Conservation (phyloP, 2,329 filamentous ascomycete species). For the Penicillium sp. region DNA sequence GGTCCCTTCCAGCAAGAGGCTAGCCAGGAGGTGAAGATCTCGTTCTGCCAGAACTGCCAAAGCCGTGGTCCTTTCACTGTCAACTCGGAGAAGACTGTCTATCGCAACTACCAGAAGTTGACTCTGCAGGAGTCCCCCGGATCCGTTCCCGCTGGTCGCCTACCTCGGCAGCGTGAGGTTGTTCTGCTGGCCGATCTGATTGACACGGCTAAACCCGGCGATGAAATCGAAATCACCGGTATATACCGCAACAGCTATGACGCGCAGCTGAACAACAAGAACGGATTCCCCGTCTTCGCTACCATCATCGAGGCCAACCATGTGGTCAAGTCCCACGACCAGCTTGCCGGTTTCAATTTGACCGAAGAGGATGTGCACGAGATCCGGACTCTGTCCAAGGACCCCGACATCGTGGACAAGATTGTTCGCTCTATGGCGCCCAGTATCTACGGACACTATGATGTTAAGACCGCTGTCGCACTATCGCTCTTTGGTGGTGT, state of each 20-base stretch:
- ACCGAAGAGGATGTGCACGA: constrained; percentile 92
- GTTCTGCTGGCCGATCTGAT: constrained; percentile 97
- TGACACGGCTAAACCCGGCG: constrained; percentile 91
- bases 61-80: constrained; percentile 91
- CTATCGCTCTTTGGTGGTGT: constrained; percentile 94
- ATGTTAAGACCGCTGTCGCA: constrained; percentile 96
- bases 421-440: constrained; percentile 91
- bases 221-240: constrained; percentile 95
- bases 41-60: constrained; percentile 95
- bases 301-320: constrained; percentile 98
- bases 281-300: constrained; percentile 96
- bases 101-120: constrained; percentile 97
- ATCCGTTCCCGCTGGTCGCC: constrained; percentile 90
- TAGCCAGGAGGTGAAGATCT: constrained; percentile 92
- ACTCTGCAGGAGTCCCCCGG: constrained; percentile 96
- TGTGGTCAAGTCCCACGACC: constrained; percentile 93
- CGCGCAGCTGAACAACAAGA: constrained; percentile 95
- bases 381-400: constrained; percentile 82
- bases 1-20: constrained; percentile 98
- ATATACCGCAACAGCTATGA: constrained; percentile 99
- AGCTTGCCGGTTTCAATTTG: constrained; percentile 91
- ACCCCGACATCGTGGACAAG: constrained; percentile 89
- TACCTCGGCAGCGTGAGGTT: constrained; percentile 90
- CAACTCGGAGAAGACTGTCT: constrained; percentile 96
- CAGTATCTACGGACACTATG: constrained; percentile 93